A percentile compares a stretch with the other conserved stretches of the same genome.
Conservation (phyloP, 352 stramenopile species). For the Globisporangium alternatum region DNA sequence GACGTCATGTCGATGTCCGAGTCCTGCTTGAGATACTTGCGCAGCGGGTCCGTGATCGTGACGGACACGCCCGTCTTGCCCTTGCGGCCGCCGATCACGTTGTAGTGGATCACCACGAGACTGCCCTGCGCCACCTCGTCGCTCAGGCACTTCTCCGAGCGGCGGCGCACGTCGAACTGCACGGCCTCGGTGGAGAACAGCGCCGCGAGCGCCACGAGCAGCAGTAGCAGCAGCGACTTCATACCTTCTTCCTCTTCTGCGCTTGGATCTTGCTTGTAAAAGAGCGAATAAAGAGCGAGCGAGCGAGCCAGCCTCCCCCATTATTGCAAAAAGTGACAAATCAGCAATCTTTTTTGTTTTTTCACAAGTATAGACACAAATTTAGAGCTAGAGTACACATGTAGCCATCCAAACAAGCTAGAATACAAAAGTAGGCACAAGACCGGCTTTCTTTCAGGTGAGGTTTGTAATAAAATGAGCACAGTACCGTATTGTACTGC, state of each 20-base stretch:
- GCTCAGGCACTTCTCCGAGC: slow-evolving; percentile 79
- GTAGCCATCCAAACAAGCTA: too few relatives aligned
- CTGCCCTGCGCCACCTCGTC: slow-evolving; percentile 76
- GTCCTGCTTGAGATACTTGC: slow-evolving; percentile 83
- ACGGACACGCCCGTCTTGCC: slow-evolving; percentile 72
- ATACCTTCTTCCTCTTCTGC: background rate
- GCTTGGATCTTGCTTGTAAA: slow-evolving; percentile 5
- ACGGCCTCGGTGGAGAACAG: slow-evolving; percentile 31
- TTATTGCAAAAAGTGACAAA: background rate
- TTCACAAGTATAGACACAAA: background rate
- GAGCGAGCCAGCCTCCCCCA: background rate
- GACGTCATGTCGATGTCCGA: slow-evolving; percentile 78
- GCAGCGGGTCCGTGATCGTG: slow-evolving; percentile 67
- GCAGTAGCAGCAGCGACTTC: slow-evolving; percentile 23
- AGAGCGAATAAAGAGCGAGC: background rate
- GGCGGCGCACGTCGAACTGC: slow-evolving; percentile 75
- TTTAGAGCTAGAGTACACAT: too few relatives aligned
- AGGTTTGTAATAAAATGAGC: too few relatives aligned
- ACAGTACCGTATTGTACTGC: too few relatives aligned
- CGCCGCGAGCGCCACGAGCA: slow-evolving; percentile 29
- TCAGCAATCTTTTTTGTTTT: background rate
- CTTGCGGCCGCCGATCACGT: slow-evolving; percentile 62
- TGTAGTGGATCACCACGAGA: slow-evolving; percentile 83
- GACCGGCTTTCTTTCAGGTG: too few relatives aligned
- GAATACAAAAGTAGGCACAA: too few relatives aligned